phyloP scores from a whole-genome alignment of 768 basidiomycete species.

The Fistulinella prunicolor region DNA sequence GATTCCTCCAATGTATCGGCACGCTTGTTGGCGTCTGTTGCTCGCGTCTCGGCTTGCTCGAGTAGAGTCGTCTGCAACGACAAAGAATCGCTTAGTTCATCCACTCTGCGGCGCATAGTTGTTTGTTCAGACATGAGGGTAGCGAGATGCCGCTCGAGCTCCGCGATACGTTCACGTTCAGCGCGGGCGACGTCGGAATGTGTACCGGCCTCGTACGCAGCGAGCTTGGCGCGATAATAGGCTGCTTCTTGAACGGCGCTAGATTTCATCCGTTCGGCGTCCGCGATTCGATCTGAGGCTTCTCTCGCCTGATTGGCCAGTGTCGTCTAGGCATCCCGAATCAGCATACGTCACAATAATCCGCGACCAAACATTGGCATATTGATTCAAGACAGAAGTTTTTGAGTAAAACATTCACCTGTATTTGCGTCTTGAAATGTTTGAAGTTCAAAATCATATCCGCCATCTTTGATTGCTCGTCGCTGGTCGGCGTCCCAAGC shows the following conservation, averaged over 20 bases:
- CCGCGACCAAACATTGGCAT: not conserved
- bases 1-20: constrained; percentile 71
- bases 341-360: constrained; percentile 11
- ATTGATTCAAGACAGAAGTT: constrained; percentile 1
- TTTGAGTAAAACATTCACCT: constrained; percentile 62
- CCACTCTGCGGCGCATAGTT: constrained; percentile 65
- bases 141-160: constrained; percentile 71
- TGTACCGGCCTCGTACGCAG: constrained; percentile 72
- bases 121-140: constrained; percentile 60
- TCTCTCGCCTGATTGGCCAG: constrained; percentile 73
- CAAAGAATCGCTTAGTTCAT: constrained; percentile 70
- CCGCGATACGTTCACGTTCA: constrained; percentile 73
- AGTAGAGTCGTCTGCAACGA: constrained; percentile 72
- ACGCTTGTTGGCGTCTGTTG: constrained; percentile 68
- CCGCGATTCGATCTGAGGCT: constrained; percentile 72
- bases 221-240: constrained; percentile 93
- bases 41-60: constrained; percentile 77
- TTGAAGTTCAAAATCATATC: constrained; percentile 83
- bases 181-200: constrained; percentile 63
- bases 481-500: constrained; percentile 31
- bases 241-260: constrained; percentile 92
- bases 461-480: constrained; percentile 51
- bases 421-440: constrained; percentile 80
- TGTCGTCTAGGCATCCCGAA: constrained; percentile 46
- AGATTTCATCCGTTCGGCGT: constrained; percentile 72